Percentiles rank a stretch among this genome's conserved stretches.
Conservation (phyloP, 306 rosid genomes). For the Begonia fuchsioides region DNA sequence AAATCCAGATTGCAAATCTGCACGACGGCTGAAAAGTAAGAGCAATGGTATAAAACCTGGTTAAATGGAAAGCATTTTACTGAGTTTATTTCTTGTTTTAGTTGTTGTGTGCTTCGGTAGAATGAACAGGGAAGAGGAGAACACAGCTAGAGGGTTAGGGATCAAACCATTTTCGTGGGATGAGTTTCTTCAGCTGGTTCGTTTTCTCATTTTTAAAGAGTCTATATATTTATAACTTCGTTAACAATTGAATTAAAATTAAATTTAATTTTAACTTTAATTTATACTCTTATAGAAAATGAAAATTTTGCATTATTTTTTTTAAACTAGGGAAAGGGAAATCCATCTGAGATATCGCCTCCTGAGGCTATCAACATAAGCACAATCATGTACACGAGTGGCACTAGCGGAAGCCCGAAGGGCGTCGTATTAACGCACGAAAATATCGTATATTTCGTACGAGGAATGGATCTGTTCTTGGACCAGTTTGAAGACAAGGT, state of each 20-base stretch:
- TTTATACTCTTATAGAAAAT: too few species aligned
- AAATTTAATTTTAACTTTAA: too few species aligned
- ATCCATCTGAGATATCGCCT: conserved; percentile 31
- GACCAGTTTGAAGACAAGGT: conserved; percentile 84
- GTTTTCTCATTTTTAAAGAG: neutral
- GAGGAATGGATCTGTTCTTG: conserved; percentile 61
- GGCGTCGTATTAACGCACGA: conserved; percentile 77
- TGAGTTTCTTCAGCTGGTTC: conserved; percentile 50
- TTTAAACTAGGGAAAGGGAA: conserved; percentile 62
- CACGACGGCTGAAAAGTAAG: conserved; percentile 53
- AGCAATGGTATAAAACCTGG: too few species aligned
- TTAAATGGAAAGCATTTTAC: conserved; percentile 1
- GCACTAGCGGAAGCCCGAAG: conserved; percentile 84
- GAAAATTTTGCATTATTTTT: too few species aligned
- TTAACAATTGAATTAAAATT: too few species aligned
- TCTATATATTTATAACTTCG: too few species aligned
- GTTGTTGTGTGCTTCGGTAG: conserved; percentile 63
- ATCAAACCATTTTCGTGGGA: conserved; percentile 65
- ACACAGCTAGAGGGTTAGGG: conserved; percentile 25
- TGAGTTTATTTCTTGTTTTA: conserved; percentile 25
- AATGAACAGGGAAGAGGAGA: conserved; percentile 46
- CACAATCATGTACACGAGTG: conserved; percentile 87
- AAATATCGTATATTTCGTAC: conserved; percentile 30
- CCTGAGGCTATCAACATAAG: conserved; percentile 35
- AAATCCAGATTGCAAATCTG: conserved; percentile 30